Evolutionary conservation across 257 asterid species (phyloP).

Genomic region (Solanum lycopersicoides): DNA sequence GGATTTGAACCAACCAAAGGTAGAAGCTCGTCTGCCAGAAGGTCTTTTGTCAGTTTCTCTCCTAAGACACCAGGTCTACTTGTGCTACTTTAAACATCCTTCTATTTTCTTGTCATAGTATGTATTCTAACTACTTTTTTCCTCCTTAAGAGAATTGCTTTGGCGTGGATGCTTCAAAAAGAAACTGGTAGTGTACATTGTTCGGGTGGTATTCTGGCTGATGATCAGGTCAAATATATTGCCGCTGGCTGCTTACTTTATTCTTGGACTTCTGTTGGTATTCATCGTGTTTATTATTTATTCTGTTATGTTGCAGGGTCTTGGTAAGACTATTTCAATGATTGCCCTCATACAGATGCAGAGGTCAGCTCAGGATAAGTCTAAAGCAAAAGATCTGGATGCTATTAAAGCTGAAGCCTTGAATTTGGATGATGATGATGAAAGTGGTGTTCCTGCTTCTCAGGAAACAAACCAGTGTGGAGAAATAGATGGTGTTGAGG

Average conservation of each 20-base stretch:
- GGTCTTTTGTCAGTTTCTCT: slow-evolving; percentile 88
- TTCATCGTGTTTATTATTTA: not conserved
- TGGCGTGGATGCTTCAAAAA: slow-evolving; percentile 88
- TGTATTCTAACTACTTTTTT: slow-evolving; percentile 11
- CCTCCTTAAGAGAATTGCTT: slow-evolving; percentile 73
- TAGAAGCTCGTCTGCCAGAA: slow-evolving; percentile 46
- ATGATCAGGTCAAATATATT: slow-evolving; percentile 71
- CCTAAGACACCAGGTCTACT: slow-evolving; percentile 89
- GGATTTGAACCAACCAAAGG: slow-evolving; percentile 68
- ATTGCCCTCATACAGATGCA: slow-evolving; percentile 88
- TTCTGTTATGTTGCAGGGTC: slow-evolving; percentile 51
- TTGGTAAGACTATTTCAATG: slow-evolving; percentile 93
- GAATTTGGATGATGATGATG: slow-evolving; percentile 86
- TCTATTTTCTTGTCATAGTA: slow-evolving; percentile 10
- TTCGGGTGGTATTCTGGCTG: slow-evolving; percentile 95
- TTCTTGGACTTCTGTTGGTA: not conserved
- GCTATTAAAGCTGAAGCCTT: slow-evolving; percentile 50
- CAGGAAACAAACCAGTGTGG: slow-evolving; percentile 24
- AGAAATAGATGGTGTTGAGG: slow-evolving; percentile 39
- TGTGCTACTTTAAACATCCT: slow-evolving; percentile 7
- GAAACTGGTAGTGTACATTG: slow-evolving; percentile 71
- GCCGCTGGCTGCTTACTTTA: not conserved
- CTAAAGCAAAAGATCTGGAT: slow-evolving; percentile 32
- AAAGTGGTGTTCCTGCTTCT: slow-evolving; percentile 29
- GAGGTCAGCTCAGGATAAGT: slow-evolving; percentile 33